Evolutionary conservation across 305 asterid genomes (phyloP), one percentile per base, ranked within the genome.

Genomic region (Ilex paraguariensis): DNA sequence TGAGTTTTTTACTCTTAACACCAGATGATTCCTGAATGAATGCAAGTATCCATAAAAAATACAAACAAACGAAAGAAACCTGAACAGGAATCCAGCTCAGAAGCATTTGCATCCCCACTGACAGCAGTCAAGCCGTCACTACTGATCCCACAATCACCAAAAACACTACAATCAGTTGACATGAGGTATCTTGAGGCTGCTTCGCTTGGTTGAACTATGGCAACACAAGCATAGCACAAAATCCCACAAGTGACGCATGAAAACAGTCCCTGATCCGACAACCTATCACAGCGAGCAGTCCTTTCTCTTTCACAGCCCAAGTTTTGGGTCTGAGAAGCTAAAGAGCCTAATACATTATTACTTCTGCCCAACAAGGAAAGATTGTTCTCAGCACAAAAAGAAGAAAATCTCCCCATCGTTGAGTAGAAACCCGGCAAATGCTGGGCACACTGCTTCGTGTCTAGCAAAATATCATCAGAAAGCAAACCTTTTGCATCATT

Each of bases 221-320:
- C 99, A 44, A 80, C 97, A 76, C 96, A 94, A 53, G 94, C 80
- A 71, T 81, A 94, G 77, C 99, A 94, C 77, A 94, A 77, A 69
- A 94, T 86, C 80, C 99, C 99, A 79, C 99, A 94, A 72, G 98
- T 83, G 60, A 88, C 97, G 16, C 99, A 94, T 42, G 99, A 91
- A 77, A 91, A 94, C 54, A 94, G 84, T 66, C 95, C 93, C 68
- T 86, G 90, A 65, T 84, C 79, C 3, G 81, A 69, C 49, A 74
- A 65, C 54, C 76, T 78, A 66, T 75, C 95, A 64, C 78, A 54
- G 60, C 69, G 83, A 70, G 84, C 78, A 70, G 73, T 62, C 78
- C 70, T 81, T 69, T 75, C 84, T 56, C 65, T 56, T 56, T 65
- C 84, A 56, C 67, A 40, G 49, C 74, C 71, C 67, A 58, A 60